Evolutionary conservation across 2,329 filamentous ascomycete genomes (phyloP), one percentile per base, ranked within the genome.

Genomic region (Colletotrichum theobromicola): DNA sequence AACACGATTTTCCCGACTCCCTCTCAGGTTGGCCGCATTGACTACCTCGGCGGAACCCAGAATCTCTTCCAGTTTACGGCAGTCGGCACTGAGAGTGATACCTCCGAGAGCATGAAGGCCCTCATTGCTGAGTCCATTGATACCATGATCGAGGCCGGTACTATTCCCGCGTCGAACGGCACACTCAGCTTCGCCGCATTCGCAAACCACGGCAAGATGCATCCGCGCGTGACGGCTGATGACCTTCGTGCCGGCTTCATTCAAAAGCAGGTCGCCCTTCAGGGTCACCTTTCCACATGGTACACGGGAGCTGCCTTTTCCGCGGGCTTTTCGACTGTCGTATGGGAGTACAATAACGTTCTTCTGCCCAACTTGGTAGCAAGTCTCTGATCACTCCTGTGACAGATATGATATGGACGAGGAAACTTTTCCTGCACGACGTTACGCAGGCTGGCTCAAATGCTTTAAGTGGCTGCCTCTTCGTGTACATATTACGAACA

Each of bases 261-360:
- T 70, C 80, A 81, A 46, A 76, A 82, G 53, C 78, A 87, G 63
- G 82, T 85, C 76, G 82, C 78, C 3, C 78, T 89, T 32, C 87
- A 88, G 78, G 87, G 87, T 0, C 74, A 82, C 18, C 78, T 81
- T 21, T 84, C 82, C n/a, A 88, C 86, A 0, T 88, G 80, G 78
- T 88, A 84, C 76, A 88, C 85, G 0, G 87, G 87, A 2, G 82
- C 82, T 16, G 83, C 85, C 6, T 87, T 80, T 68, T 79, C 80
- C 16, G 79, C 78, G 1, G 77, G 78, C 18, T 83, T 83, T 74
- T 79, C 80, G 64, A 82, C 80, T 15, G 75, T 81, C n/a, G 69
- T 83, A 9, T 83, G 82, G 82, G 79, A 81, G 74, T 83, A 80
- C 71, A 82, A 83, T 61, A 78, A 82, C 2, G 69, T 74, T 37